Base-by-base conservation (phyloP, 2,329 filamentous ascomycete species). In the Fusarium cyanostomum region DNA sequence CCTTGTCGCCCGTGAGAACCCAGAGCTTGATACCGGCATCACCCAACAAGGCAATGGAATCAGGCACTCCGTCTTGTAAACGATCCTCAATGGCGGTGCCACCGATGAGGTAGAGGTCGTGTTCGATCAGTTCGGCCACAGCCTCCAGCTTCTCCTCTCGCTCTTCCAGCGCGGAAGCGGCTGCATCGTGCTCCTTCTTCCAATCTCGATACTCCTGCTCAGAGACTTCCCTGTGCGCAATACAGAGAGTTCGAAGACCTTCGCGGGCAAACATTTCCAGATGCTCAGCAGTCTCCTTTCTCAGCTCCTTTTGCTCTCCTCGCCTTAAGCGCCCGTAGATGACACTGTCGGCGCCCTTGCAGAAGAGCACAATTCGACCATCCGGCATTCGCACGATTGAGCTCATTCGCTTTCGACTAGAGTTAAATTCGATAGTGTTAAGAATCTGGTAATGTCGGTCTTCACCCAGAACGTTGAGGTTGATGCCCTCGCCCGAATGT, bases 1-100 rank as follows among this genome's bases (percentile, higher is more conserved):
- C 94, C 78, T 98, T 99, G 83, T 99, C 95, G 64, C 96, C 95
- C 13, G 95, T 99, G 65, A 99, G 81, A 51, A 99, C 95, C 95
- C 95, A 99, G 8, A 99, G 86, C 78, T 99, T 99, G 78, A 99
- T 97, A 75, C 96, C 96, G 51, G 95, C 95, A 72, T 93, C 88
- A 27, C 90, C 94, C 49, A 99, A 87, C 39, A 99, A 81, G 46
- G 90, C 91, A 70, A 99, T 99, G 0, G 95, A 94, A 73, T 98
- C 95, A 7, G 95, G 95, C 4, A 99, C 95, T 57, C 94, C 95
- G 69, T 99, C 95, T 78, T 99, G 95, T 26, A 99, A 84, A 69
- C 94, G 89, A 82, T 99, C 95, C 78, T 99, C 95, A 67, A 99
- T 99, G 37, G 95, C 95, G 15, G 95, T 99, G 41, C 95, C 95